phyloP scores from a whole-genome alignment of 306 rosid genomes.

The Vachellia pachyceras region DNA sequence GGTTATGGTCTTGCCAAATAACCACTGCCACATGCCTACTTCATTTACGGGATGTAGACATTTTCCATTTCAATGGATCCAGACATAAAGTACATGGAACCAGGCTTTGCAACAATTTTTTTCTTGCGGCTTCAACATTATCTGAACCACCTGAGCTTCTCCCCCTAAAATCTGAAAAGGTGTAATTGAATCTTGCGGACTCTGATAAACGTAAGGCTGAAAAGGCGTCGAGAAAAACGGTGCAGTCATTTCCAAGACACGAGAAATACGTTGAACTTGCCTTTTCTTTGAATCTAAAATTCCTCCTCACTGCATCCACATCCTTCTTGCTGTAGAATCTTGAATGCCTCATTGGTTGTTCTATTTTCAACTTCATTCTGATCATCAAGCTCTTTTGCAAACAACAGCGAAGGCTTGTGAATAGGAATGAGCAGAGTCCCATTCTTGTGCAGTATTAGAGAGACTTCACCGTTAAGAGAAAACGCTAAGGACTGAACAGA shows the following conservation, averaged over 20 bases:
- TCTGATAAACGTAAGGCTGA: constrained; percentile 98
- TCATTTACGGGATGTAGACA: constrained; percentile 86
- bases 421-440: no score
- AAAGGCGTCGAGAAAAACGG: constrained; percentile 98
- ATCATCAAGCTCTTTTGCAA: no score
- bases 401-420: no score
- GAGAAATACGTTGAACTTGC: constrained; percentile 22
- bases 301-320: no score
- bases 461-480: no score
- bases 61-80: constrained; percentile 90
- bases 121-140: constrained; percentile 95
- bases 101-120: constrained; percentile 87
- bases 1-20: constrained; percentile 85
- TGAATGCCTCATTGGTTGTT: no score
- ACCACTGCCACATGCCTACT: constrained; percentile 96
- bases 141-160: constrained; percentile 97
- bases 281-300: no score
- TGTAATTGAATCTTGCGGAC: constrained; percentile 85
- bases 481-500: no score
- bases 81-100: constrained; percentile 99
- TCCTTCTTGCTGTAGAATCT: no score
- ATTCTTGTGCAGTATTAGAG: no score
- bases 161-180: constrained; percentile 99
- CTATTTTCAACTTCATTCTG: no score
- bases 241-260: constrained; percentile 79